Evolutionary conservation across 1,284 basidiomycete species (phyloP).

Genomic region (Sutorius eximius): DNA sequence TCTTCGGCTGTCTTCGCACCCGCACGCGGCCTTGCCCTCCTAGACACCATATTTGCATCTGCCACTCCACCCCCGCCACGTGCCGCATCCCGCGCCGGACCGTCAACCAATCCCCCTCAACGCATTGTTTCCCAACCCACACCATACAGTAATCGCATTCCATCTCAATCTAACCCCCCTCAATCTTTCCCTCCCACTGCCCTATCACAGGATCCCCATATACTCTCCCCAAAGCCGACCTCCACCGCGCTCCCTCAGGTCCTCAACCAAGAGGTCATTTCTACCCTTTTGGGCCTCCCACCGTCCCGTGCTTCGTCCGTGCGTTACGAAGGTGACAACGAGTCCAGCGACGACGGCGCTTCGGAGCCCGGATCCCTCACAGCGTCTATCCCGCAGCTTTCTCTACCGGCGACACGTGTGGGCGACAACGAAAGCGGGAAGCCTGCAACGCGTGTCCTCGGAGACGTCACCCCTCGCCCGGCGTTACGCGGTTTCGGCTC

Average conservation of each 20-base stretch:
- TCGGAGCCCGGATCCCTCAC: conserved; percentile 44
- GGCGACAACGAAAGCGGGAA: conserved; percentile 18
- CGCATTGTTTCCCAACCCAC: conserved; percentile 6
- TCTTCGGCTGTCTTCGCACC: conserved; percentile 27
- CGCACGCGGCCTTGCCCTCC: conserved; percentile 43
- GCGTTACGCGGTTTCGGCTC: conserved; percentile 39
- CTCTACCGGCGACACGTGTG: conserved; percentile 14
- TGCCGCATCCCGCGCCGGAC: conserved; percentile 18
- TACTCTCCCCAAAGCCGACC: conserved; percentile 48
- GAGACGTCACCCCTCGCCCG: conserved; percentile 53
- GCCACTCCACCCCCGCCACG: conserved; percentile 32
- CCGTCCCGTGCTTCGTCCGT: conserved; percentile 55
- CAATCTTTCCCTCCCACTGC: conserved; percentile 16
- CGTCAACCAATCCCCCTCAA: conserved; percentile 14
- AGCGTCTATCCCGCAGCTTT: conserved; percentile 38
- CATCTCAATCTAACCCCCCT: conserved; percentile 2
- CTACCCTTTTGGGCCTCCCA: conserved; percentile 52
- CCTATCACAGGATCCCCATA: conserved; percentile 34
- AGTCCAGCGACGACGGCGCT: conserved; percentile 48
- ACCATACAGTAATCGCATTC: conserved; percentile 4
- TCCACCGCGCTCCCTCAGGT: conserved; percentile 51
- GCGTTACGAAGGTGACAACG: conserved; percentile 62
- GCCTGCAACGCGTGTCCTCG: conserved; percentile 31
- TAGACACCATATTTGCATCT: conserved; percentile 55
- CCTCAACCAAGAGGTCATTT: conserved; percentile 64